A percentile compares a stretch with the other conserved stretches of the same genome.
These are phyloP conservation scores for Hordeum pubiflorum DNA, from an alignment of 202 grass and related monocot genomes.

Conservation along the genomic window DNA sequence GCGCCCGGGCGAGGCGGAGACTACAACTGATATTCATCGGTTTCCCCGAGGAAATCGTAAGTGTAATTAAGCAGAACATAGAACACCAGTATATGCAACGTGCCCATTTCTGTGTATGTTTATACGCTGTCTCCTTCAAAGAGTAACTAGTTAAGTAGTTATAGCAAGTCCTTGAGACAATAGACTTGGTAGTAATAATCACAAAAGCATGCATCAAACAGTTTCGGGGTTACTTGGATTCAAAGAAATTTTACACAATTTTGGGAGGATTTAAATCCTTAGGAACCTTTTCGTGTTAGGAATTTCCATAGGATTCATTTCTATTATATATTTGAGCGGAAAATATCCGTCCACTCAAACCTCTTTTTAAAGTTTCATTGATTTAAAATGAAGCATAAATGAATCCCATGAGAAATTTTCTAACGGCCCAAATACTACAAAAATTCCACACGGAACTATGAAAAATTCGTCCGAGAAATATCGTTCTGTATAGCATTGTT, in stretches of 20 bases:
- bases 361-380: too few species aligned
- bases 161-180: neutral
- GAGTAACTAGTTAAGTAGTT: too few species aligned
- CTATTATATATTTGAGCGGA: too few species aligned
- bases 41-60: neutral
- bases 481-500: too few species aligned
- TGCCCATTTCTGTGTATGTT: neutral
- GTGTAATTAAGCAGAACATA: neutral
- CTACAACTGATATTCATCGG: constrained; percentile 9
- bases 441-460: too few species aligned
- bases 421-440: too few species aligned
- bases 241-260: neutral
- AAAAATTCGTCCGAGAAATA: too few species aligned
- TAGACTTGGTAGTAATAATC: neutral
- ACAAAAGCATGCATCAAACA: neutral
- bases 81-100: neutral
- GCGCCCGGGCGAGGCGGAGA: neutral
- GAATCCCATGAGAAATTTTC: too few species aligned
- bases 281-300: neutral
- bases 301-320: too few species aligned
- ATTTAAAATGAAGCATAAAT: too few species aligned
- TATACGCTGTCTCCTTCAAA: neutral
- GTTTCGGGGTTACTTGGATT: neutral
- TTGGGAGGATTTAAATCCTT: neutral
- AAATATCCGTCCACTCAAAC: too few species aligned